Base-by-base conservation (phyloP, 2,329 filamentous ascomycete species). In the Alternaria brassicae region DNA sequence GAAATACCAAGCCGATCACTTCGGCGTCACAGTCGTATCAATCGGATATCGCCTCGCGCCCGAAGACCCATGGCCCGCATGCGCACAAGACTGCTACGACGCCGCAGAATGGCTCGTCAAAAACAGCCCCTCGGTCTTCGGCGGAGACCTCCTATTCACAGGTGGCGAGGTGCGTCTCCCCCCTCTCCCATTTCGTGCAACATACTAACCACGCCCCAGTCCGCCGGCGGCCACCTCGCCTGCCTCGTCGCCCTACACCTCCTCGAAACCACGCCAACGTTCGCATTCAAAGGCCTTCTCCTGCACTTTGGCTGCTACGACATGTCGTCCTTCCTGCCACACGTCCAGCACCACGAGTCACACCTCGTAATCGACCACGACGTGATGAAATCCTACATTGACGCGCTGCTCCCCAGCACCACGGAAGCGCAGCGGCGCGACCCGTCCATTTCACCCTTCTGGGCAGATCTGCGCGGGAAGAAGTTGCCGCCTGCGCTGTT, bases 11-110 rank as follows among this genome's bases (percentile, higher is more conserved):
- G 84, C 85, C 45, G 79, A 86, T 62, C 72, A 75, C 27, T 81
- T 77, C 45, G 75, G 82, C 36, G 58, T 86, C 3, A 81, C 81
- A 0, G 81, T 84, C 15, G 72, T 88, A 12, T 85, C 82, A 0
- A 80, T 88, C 6, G 86, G 85, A 1, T 89, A 89, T 69, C 80
- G 86, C 27, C 80, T 86, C 17, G 85, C 86, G 0, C 87, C 87
- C 0, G 86, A 89, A 68, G 59, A 87, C 64, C 84, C 85, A 0
- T 88, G 81, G 69, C 86, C 87, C 0, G 80, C 79, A 0, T 82
- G 79, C 0, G 80, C 81, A 4, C 78, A 88, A 52, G 86, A 88
- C 70, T 86, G 84, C 72, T 81, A 83, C 65, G 86, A 88, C 67
- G 84, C 80, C 4, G 85, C 80, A 0, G 81, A 84, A 58, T 84